Evolutionary conservation across 768 basidiomycete genomes (phyloP).

Genomic region (Multifurca ochricompacta): DNA sequence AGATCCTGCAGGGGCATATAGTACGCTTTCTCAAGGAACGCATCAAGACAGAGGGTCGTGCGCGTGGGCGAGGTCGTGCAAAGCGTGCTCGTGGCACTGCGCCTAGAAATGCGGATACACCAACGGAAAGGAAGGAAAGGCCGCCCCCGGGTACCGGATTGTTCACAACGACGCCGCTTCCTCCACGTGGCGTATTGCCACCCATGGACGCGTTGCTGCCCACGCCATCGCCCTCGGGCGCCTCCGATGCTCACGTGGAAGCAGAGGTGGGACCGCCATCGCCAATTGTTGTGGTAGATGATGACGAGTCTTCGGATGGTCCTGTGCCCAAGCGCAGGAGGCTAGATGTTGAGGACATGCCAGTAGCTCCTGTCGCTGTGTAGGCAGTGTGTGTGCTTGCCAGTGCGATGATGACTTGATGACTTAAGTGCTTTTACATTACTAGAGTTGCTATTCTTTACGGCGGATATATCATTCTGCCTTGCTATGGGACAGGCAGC

Average conservation of each 20-base stretch:
- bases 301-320: conserved; percentile 45
- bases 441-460: conserved; percentile 15
- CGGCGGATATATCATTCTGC: too few species aligned
- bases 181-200: conserved; percentile 7
- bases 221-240: conserved; percentile 26
- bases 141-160: background rate
- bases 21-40: conserved; percentile 78
- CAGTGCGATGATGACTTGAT: background rate
- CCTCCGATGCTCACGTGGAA: conserved; percentile 20
- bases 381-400: background rate
- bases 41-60: conserved; percentile 36
- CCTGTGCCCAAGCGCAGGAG: conserved; percentile 50
- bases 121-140: conserved; percentile 8
- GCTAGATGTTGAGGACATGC: conserved; percentile 22
- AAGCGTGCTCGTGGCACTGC: conserved; percentile 21
- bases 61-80: conserved; percentile 22
- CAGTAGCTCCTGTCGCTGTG: conserved; percentile 8
- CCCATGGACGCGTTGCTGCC: conserved; percentile 26
- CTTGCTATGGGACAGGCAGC: background rate
- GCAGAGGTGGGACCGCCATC: conserved; percentile 33
- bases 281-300: conserved; percentile 51
- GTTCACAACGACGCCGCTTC: conserved; percentile 17
- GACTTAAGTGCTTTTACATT: background rate
- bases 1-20: conserved; percentile 77
- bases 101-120: background rate